Evolutionary conservation across 805 yeast genomes (phyloP).

Genomic region (Kockiozyma suomiensis): DNA sequence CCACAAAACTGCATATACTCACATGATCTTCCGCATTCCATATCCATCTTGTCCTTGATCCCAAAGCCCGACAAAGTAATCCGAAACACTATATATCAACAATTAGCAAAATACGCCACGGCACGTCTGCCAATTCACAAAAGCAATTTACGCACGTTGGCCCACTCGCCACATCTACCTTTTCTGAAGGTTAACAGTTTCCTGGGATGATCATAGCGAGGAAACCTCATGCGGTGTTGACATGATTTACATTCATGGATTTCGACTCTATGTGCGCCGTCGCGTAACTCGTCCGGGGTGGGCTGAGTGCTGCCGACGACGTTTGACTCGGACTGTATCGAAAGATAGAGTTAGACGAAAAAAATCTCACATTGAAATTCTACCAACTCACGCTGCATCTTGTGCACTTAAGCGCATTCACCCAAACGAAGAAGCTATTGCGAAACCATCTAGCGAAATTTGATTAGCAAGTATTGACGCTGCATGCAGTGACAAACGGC

Average conservation of each 20-base stretch:
- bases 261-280: constrained; percentile 65
- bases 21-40: constrained; percentile 95
- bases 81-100: constrained; percentile 55
- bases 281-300: constrained; percentile 48
- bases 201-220: constrained; percentile 72
- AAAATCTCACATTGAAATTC: neutral
- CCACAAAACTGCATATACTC: constrained; percentile 4
- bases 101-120: neutral
- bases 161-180: constrained; percentile 98
- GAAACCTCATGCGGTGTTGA: constrained; percentile 55
- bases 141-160: constrained; percentile 47
- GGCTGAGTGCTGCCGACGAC: constrained; percentile 50
- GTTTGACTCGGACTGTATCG: constrained; percentile 45
- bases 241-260: constrained; percentile 64
- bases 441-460: constrained; percentile 66
- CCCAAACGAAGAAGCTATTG: constrained; percentile 80
- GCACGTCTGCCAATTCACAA: no score
- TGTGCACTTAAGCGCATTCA: constrained; percentile 66
- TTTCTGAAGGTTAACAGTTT: constrained; percentile 60
- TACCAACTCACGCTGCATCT: constrained; percentile 48
- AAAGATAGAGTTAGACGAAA: neutral
- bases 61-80: constrained; percentile 67
- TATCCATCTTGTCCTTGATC: constrained; percentile 65
- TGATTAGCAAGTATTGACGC: neutral
- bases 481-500: neutral